Evolutionary conservation across 2,329 filamentous ascomycete genomes (phyloP), one percentile per base, ranked within the genome.

Genomic region (Cyphellophora attinorum): DNA sequence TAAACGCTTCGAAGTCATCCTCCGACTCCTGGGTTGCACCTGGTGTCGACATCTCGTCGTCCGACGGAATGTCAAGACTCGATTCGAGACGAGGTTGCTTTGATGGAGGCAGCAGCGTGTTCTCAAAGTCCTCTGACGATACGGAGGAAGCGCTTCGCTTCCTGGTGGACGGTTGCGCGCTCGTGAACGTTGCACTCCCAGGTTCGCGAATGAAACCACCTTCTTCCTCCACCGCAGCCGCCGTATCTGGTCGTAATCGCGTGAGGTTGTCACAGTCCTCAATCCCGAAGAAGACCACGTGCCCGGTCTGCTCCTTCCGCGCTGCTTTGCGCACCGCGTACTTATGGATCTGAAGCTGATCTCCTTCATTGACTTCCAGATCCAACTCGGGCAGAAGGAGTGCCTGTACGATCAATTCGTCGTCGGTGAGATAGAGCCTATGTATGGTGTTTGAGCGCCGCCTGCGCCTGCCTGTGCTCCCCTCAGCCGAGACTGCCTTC

Each of bases 361-460:
- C 44, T 3, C 51, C 52, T 16, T 29, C 19, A 8, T 13, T 18
- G 14, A 48, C 27, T 21, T 42, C 41, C 15, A 32, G 34, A 3
- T 42, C 37, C 11, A 45, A 14, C 27, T 42, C 21, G 27, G 42
- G 37, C 27, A 33, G 40, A 11, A 55, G 29, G 5, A 54, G 41
- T 6, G 51, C 51, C 35, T 54, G 50, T n/a, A 55, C 44, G 28
- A 49, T 41, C 11, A 50, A 38, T n/a, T 53, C 38, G 15, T 49
- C 50, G 42, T 55, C 52, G 6, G 47, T 49, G 6, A 54, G 33
- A 12, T 45, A 15, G 37, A n/a, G n/a, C n/a, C n/a, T n/a, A n/a
- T 38, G 17, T 35, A 21, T 38, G 14, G 21, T 5, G 2, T 31
- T 19, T 27, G 28, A 31, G 4, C 21, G 19, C 15, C 31, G 21